A percentile compares a stretch with the other conserved stretches of the same genome.
Evolutionary conservation across 202 grass and related monocot genomes (phyloP).

Genomic region (Panicum hallii): DNA sequence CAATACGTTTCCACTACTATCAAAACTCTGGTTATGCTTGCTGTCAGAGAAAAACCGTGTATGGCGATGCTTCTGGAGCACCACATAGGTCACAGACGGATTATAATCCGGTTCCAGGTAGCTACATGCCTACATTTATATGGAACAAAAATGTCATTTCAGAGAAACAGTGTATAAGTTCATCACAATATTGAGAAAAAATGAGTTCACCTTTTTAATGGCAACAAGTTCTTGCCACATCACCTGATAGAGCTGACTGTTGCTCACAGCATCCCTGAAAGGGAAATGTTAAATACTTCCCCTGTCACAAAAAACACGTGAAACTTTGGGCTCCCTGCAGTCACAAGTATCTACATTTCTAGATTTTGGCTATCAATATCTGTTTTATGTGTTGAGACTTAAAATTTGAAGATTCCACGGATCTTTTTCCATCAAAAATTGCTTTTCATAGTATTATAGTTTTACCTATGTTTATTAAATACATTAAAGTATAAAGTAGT

Average conservation of each 20-base stretch:
- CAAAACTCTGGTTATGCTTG: constrained; percentile 41
- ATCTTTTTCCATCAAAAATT: too few species aligned
- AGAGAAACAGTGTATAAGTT: not conserved
- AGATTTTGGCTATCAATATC: too few species aligned
- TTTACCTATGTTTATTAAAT: too few species aligned
- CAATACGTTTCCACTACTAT: not conserved
- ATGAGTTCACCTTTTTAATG: constrained; percentile 68
- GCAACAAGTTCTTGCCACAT: constrained; percentile 77
- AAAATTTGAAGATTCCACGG: too few species aligned
- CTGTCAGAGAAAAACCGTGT: constrained; percentile 73
- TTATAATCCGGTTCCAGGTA: constrained; percentile 72
- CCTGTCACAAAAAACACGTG: too few species aligned
- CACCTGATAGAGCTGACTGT: constrained; percentile 75
- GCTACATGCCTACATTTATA: constrained; percentile 57
- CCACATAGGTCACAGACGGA: constrained; percentile 73
- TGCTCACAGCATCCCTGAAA: constrained; percentile 80
- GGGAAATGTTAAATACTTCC: not conserved
- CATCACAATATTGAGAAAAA: not conserved
- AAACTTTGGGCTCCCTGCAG: too few species aligned
- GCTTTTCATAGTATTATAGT: too few species aligned
- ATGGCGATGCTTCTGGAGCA: constrained; percentile 77
- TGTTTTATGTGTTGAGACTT: too few species aligned
- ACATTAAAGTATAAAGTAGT: too few species aligned
- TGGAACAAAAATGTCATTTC: not conserved
- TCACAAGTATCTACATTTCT: too few species aligned